Base-by-base conservation (phyloP, 23 red algal genomes). In the Cyanidium caldarium region DNA sequence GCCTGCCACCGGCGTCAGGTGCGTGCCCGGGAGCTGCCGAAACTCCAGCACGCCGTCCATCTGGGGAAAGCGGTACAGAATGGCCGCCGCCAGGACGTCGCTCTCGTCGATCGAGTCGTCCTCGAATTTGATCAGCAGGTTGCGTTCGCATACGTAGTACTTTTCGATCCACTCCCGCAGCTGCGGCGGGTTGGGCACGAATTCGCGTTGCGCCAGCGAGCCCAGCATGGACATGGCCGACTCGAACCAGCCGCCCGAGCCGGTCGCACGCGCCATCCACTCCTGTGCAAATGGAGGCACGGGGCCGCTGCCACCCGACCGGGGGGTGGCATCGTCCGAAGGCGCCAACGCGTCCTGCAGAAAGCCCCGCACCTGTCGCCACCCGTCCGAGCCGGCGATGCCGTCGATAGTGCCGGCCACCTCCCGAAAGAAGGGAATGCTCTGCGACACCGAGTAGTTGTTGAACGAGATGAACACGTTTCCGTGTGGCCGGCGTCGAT, bases 401-500 rank as follows among this genome's bases (percentile, higher is more conserved):
- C 72, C 81, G 37, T 68, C 66, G 41, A 77, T 38, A 2, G 34
- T 57, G 42, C 16, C 30, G 0, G 34, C 26, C 31, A 77, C 35
- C 14, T 77, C 37, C 34, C 68, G 73, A 15, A 37, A 86, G 36
- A 72, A 34, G 5, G 82, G 82, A 42, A 86, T 79, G 65, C 73
- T 78, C 44, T 78, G 38, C 17, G 17, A 21, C 34, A 42, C 43
- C 10, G 73, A 65, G 65, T 40, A 81, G 41, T 94, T 94, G 65
- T 94, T 94, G 44, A 79, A 94, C 66, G 75, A 43, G 30, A 94
- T 68, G 25, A 94, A 79, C 12, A 94, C 65, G 66, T 85, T 86
- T 21, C 56, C 71, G 10, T 28, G 7, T 28, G 51, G 51, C 23
- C n/a, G 10, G 12, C 41, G 41, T 61, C 13, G 10, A 21, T 12